phyloP scores from a whole-genome alignment of 768 basidiomycete species.

The Tylopilus sp. region DNA sequence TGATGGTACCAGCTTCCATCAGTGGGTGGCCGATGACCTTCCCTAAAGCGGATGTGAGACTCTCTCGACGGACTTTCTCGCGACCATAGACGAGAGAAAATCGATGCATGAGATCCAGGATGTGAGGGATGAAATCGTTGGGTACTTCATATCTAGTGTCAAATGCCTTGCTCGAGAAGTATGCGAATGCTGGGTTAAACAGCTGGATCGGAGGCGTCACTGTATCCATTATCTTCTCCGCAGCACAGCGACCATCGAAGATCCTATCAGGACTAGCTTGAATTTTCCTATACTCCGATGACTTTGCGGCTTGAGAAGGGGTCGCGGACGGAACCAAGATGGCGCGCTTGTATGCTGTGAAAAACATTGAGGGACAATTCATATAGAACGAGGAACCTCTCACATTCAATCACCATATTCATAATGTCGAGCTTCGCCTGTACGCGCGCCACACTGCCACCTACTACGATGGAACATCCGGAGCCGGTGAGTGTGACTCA shows the following conservation, averaged over 20 bases:
- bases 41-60: not conserved
- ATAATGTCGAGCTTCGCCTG: too few relatives aligned
- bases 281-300: not conserved
- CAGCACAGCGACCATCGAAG: slow-evolving; percentile 10
- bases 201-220: slow-evolving; percentile 6
- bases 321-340: too few relatives aligned
- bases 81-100: slow-evolving; percentile 13
- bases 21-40: not conserved
- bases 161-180: slow-evolving; percentile 23
- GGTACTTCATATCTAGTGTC: slow-evolving; percentile 5
- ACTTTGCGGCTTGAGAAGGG: slow-evolving; percentile 12
- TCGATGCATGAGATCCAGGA: slow-evolving; percentile 8
- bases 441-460: too few relatives aligned
- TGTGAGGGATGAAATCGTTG: not conserved
- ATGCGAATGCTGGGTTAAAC: slow-evolving; percentile 26
- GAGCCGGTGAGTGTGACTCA: too few relatives aligned
- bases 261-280: not conserved
- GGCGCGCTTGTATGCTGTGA: too few relatives aligned
- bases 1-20: too few relatives aligned
- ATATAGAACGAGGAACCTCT: not conserved
- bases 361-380: not conserved
- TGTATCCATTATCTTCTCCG: not conserved
- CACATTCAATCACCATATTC: not conserved
- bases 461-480: too few relatives aligned
- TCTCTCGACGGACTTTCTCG: not conserved